A percentile compares a stretch with the other conserved stretches of the same genome.
These are phyloP conservation scores for Adansonia rubrostipa DNA, from an alignment of 441 rosid species.

Conservation along the genomic window DNA sequence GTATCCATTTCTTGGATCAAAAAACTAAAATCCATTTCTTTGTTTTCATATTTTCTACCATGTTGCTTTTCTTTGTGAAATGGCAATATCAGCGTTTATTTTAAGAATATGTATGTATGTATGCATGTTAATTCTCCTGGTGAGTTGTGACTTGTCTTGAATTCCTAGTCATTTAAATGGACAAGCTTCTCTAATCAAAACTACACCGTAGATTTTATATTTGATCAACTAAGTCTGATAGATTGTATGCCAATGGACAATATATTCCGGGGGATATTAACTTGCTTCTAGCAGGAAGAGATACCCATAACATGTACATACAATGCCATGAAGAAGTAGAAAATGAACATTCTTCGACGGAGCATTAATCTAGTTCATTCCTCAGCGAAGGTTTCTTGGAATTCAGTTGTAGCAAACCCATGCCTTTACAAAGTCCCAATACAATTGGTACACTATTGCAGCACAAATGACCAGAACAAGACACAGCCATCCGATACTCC, in stretches of 20 bases:
- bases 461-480: constrained; percentile 77
- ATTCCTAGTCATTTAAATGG: constrained; percentile 12
- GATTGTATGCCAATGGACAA: constrained; percentile 14
- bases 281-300: neutral
- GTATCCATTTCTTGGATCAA: constrained; percentile 14
- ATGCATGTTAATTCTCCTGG: constrained; percentile 36
- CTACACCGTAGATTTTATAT: neutral
- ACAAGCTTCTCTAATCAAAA: constrained; percentile 25
- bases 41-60: neutral
- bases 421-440: constrained; percentile 98
- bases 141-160: constrained; percentile 24
- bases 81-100: constrained; percentile 1
- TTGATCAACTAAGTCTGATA: neutral
- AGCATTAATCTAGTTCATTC: constrained; percentile 76
- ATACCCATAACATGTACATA: constrained; percentile 5
- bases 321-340: constrained; percentile 93
- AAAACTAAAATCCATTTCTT: constrained; percentile 6
- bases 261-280: neutral
- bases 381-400: constrained; percentile 97
- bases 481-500: constrained; percentile 70
- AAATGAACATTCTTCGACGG: constrained; percentile 69
- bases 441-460: constrained; percentile 92
- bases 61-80: constrained; percentile 17
- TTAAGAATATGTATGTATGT: constrained; percentile 15
- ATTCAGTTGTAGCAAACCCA: constrained; percentile 93